Conservation (phyloP, 2,329 filamentous ascomycete species). For the Colletotrichum costaricense region DNA sequence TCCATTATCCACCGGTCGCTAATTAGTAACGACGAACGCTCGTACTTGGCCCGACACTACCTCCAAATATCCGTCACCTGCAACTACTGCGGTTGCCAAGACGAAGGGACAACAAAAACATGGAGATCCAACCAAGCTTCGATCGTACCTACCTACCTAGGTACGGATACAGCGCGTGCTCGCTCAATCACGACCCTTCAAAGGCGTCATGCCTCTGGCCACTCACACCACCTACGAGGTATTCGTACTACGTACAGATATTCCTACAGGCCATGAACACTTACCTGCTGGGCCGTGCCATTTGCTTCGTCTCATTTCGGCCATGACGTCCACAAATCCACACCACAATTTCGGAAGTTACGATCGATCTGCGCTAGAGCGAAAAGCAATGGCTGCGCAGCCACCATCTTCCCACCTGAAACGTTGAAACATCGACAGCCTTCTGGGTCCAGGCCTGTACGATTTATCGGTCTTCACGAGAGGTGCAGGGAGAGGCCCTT, state of each 20-base stretch:
- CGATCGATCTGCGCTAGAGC: conserved; percentile 34
- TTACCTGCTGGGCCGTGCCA: neutral
- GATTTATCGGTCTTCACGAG: conserved; percentile 5
- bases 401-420: conserved; percentile 32
- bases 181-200: conserved; percentile 2
- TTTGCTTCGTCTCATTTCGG: conserved; percentile 28
- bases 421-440: conserved; percentile 32
- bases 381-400: conserved; percentile 24
- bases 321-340: conserved; percentile 33
- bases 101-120: conserved; percentile 3
- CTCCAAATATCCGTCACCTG: too few relatives aligned
- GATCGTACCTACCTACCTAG: neutral
- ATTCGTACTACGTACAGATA: neutral
- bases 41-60: neutral
- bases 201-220: neutral
- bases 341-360: conserved; percentile 33
- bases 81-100: conserved; percentile 9
- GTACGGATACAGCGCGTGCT: neutral
- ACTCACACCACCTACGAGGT: neutral
- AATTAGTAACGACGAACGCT: neutral
- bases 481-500: conserved; percentile 2
- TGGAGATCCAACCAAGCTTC: conserved; percentile 19
- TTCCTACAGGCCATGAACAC: neutral
- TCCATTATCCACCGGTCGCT: neutral
- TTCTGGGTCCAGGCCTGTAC: conserved; percentile 26